Evolutionary conservation across 2,329 filamentous ascomycete genomes (phyloP).

Genomic region (Proliferodiscus dingleyae): DNA sequence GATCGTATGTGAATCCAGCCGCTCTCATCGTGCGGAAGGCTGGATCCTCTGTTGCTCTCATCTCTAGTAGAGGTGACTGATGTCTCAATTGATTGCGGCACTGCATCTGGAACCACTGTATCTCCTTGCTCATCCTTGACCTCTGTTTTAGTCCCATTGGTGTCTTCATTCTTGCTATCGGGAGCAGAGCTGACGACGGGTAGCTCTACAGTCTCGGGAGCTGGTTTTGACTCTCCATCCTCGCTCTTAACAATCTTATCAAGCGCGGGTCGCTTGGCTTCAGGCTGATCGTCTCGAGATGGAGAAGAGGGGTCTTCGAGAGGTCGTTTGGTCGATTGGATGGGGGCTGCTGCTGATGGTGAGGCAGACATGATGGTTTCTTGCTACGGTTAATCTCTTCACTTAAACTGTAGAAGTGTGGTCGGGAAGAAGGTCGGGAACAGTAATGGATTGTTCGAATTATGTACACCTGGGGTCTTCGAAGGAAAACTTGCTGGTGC

Average conservation of each 20-base stretch:
- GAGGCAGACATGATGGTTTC: slow-evolving; percentile 66
- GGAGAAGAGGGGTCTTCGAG: slow-evolving; percentile 96
- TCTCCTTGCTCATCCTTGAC: slow-evolving; percentile 60
- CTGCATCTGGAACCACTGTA: slow-evolving; percentile 59
- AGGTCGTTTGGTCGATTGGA: slow-evolving; percentile 79
- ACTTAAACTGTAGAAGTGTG: slow-evolving; percentile 35
- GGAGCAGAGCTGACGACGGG: slow-evolving; percentile 43
- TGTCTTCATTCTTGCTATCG: slow-evolving; percentile 33
- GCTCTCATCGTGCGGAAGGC: slow-evolving; percentile 75
- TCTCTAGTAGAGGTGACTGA: slow-evolving; percentile 37
- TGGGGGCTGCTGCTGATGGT: slow-evolving; percentile 51
- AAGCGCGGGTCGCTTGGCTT: slow-evolving; percentile 92
- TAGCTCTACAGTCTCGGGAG: slow-evolving; percentile 34
- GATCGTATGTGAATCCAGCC: slow-evolving; percentile 96
- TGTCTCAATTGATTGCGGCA: slow-evolving; percentile 49
- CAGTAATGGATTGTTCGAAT: slow-evolving; percentile 51
- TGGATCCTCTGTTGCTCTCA: slow-evolving; percentile 32
- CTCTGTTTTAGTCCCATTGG: slow-evolving; percentile 46
- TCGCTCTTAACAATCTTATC: slow-evolving; percentile 80
- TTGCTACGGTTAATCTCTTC: slow-evolving; percentile 38
- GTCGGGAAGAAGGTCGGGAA: slow-evolving; percentile 42
- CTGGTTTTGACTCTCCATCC: slow-evolving; percentile 38
- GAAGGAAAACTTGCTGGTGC: slow-evolving; percentile 92
- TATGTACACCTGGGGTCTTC: slow-evolving; percentile 86
- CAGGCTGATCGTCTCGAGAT: slow-evolving; percentile 86